Evolutionary conservation across 345 rosid species (phyloP).

Genomic region (Excoecaria cochinchinensis): DNA sequence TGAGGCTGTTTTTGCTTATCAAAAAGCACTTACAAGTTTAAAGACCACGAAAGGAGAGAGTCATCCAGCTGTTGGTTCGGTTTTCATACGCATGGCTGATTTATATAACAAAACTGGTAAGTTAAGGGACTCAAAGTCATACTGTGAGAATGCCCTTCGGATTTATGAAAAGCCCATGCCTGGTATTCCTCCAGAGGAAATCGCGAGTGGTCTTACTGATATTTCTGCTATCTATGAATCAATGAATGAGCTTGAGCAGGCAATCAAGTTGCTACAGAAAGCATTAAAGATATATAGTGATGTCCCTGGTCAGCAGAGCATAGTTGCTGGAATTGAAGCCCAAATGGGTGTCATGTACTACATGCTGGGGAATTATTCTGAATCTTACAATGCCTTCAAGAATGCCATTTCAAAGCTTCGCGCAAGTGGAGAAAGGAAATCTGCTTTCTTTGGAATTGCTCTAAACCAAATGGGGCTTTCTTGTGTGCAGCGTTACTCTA

Average conservation of each 20-base stretch:
- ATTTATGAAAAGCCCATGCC: slow-evolving; percentile 61
- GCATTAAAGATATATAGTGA: slow-evolving; percentile 60
- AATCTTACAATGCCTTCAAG: slow-evolving; percentile 67
- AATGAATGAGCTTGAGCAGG: slow-evolving; percentile 66
- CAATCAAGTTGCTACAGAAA: slow-evolving; percentile 61
- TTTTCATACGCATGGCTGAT: slow-evolving; percentile 83
- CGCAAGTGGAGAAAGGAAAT: slow-evolving; percentile 71
- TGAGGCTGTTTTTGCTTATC: slow-evolving; percentile 83
- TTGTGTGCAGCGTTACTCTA: slow-evolving; percentile 66
- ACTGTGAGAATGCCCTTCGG: slow-evolving; percentile 76
- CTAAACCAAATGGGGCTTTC: slow-evolving; percentile 92
- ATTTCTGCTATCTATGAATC: slow-evolving; percentile 85
- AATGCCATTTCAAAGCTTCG: slow-evolving; percentile 69
- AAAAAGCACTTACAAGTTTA: slow-evolving; percentile 75
- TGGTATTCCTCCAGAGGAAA: slow-evolving; percentile 66
- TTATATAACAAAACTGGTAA: slow-evolving; percentile 78
- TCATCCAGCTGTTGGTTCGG: slow-evolving; percentile 77
- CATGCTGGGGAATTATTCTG: slow-evolving; percentile 73
- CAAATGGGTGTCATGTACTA: slow-evolving; percentile 89
- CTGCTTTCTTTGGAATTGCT: slow-evolving; percentile 77
- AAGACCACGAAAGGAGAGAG: slow-evolving; percentile 77
- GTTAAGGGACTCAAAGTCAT: slow-evolving; percentile 70
- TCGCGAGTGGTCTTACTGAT: slow-evolving; percentile 81
- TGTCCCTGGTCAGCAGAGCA: slow-evolving; percentile 73
- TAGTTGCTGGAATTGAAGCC: slow-evolving; percentile 85